Conservation (phyloP, 371 early-diverging fungal species). For the Cokeromyces recurvatus region DNA sequence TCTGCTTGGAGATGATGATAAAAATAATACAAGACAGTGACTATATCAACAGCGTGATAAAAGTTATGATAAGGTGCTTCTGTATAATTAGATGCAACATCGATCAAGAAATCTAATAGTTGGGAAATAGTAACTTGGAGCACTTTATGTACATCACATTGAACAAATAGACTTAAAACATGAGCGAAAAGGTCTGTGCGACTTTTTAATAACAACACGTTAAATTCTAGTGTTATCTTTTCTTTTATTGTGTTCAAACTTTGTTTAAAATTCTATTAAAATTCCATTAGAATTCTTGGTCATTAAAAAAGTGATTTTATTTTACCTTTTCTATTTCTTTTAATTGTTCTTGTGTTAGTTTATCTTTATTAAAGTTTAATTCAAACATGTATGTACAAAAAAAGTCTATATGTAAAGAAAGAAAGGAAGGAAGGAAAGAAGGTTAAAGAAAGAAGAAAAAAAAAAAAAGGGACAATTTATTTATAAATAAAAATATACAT, state of each 20-base stretch:
- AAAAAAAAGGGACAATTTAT: no score
- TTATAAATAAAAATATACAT: no score
- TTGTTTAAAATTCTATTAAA: background rate
- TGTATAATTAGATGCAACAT: conserved; percentile 69
- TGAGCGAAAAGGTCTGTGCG: conserved; percentile 57
- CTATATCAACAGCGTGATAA: conserved; percentile 87
- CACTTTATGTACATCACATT: conserved; percentile 45
- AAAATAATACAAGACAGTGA: conserved; percentile 71
- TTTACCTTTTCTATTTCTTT: conserved; percentile 5
- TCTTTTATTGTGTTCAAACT: background rate
- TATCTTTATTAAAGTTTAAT: conserved; percentile 6
- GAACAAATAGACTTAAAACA: conserved; percentile 56
- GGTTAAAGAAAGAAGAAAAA: no score
- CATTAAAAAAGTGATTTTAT: background rate
- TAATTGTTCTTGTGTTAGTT: conserved; percentile 2
- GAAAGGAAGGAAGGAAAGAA: no score
- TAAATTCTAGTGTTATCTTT: conserved; percentile 42
- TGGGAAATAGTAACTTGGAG: conserved; percentile 32
- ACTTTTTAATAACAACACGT: conserved; percentile 57
- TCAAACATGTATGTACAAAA: no score
- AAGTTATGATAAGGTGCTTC: conserved; percentile 84
- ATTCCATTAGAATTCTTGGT: background rate
- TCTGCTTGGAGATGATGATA: conserved; percentile 60
- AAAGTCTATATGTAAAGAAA: no score
- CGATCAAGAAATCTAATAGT: conserved; percentile 75